Conservation (phyloP, 257 asterid genomes). For the Solanum habrochaites region DNA sequence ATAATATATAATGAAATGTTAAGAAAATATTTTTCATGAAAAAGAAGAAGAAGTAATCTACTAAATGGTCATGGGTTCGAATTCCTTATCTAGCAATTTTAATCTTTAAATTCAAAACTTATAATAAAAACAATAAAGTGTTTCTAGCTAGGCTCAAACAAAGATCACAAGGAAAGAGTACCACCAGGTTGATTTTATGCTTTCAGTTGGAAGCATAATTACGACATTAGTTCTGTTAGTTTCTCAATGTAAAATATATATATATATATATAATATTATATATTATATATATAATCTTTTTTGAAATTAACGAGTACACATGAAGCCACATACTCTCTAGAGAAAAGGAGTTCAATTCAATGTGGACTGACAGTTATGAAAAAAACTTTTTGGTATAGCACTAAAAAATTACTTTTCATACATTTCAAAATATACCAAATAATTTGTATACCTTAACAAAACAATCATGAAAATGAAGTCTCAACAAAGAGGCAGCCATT, state of each 20-base stretch:
- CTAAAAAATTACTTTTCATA: neutral
- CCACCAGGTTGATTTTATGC: too few relatives aligned
- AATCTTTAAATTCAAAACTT: neutral
- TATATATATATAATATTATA: too few relatives aligned
- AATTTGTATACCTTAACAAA: constrained; percentile 24
- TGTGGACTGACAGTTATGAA: neutral
- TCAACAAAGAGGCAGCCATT: constrained; percentile 47
- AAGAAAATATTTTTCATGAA: neutral
- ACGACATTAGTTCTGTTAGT: too few relatives aligned
- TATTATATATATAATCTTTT: too few relatives aligned
- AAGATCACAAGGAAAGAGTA: too few relatives aligned
- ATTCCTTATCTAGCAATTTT: neutral
- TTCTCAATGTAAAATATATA: too few relatives aligned
- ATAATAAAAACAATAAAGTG: neutral
- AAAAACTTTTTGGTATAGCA: neutral
- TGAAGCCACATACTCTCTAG: too few relatives aligned
- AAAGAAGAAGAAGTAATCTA: neutral
- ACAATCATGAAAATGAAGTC: constrained; percentile 54
- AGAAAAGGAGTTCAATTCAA: neutral
- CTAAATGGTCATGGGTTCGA: neutral
- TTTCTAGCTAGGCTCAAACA: neutral
- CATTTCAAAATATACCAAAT: neutral
- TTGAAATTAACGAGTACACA: too few relatives aligned
- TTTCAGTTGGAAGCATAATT: too few relatives aligned
- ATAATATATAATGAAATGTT: neutral